Evolutionary conservation across 495 filamentous ascomycete genomes (phyloP).

Genomic region (Daldinia bambusicola): DNA sequence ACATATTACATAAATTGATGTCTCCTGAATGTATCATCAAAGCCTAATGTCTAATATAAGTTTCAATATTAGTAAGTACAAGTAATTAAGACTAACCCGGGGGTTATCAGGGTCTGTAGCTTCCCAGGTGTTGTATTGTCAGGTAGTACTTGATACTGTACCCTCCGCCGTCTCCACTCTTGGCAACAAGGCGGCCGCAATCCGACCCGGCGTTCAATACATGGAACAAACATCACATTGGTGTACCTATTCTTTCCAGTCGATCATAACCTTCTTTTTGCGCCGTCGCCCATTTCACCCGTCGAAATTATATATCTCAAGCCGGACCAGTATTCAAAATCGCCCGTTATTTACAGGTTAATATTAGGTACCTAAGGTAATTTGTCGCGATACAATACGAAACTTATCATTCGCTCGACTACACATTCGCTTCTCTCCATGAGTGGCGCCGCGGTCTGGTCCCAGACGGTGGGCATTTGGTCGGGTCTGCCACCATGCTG

Average conservation of each 20-base stretch:
- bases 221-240: conserved; percentile 12
- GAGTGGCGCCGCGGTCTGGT: conserved; percentile 32
- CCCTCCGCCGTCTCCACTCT: conserved; percentile 11
- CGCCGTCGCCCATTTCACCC: conserved; percentile 9
- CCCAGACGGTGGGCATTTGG: conserved; percentile 61
- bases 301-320: neutral
- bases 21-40: conserved; percentile 1
- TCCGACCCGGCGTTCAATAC: conserved; percentile 25
- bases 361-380: neutral
- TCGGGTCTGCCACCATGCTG: conserved; percentile 67
- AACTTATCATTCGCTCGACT: conserved; percentile 14
- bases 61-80: neutral
- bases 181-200: conserved; percentile 24
- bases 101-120: no score
- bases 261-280: conserved; percentile 22
- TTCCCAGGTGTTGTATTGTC: no score
- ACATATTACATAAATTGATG: neutral
- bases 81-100: neutral
- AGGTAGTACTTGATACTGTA: no score
- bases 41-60: neutral
- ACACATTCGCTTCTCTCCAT: conserved; percentile 35
- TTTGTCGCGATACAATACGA: conserved; percentile 28
- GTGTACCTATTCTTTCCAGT: conserved; percentile 3
- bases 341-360: conserved; percentile 18
- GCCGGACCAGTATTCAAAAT: conserved; percentile 5